A percentile compares a stretch with the other conserved stretches of the same genome.
phyloP scores from a whole-genome alignment of 2,329 filamentous ascomycete species.

The Diplodia corticola region DNA sequence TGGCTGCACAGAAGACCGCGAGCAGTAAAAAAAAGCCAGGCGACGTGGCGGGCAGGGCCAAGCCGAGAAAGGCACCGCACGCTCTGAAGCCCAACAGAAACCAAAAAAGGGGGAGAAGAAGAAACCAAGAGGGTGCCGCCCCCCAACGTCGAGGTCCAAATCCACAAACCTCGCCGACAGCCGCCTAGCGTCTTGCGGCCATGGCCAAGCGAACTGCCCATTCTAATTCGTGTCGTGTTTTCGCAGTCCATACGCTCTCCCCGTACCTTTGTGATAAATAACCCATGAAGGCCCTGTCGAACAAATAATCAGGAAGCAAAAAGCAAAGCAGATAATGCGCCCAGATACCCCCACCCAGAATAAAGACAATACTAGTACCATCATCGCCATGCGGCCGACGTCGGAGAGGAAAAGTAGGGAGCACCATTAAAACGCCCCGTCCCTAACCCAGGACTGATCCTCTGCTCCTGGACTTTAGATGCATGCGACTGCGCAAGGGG shows the following conservation, averaged over 20 bases:
- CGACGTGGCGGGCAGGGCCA: neutral
- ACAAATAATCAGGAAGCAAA: conserved; percentile 12
- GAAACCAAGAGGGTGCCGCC: neutral
- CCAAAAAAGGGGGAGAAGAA: conserved; percentile 5
- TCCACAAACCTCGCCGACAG: neutral
- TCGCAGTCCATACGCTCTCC: conserved; percentile 10
- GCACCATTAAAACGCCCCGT: conserved; percentile 17
- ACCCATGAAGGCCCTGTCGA: neutral
- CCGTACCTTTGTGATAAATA: neutral
- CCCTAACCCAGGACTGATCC: neutral
- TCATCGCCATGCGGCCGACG: conserved; percentile 7
- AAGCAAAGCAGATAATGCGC: conserved; percentile 7
- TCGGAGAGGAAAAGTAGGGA: neutral
- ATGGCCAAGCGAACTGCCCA: conserved; percentile 1
- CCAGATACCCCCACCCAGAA: conserved; percentile 5
- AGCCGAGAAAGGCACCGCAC: conserved; percentile 6
- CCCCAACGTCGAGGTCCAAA: neutral
- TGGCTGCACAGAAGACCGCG: neutral
- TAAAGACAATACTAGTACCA: neutral
- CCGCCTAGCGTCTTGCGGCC: neutral
- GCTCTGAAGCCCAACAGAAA: neutral
- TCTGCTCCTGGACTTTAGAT: conserved; percentile 20
- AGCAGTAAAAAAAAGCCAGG: neutral
- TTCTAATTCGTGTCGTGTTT: conserved; percentile 17
- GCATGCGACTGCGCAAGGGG: conserved; percentile 11